Evolutionary conservation across 2,329 filamentous ascomycete species (phyloP), one percentile per base, ranked within the genome.

Genomic region (Talaromyces sp.): DNA sequence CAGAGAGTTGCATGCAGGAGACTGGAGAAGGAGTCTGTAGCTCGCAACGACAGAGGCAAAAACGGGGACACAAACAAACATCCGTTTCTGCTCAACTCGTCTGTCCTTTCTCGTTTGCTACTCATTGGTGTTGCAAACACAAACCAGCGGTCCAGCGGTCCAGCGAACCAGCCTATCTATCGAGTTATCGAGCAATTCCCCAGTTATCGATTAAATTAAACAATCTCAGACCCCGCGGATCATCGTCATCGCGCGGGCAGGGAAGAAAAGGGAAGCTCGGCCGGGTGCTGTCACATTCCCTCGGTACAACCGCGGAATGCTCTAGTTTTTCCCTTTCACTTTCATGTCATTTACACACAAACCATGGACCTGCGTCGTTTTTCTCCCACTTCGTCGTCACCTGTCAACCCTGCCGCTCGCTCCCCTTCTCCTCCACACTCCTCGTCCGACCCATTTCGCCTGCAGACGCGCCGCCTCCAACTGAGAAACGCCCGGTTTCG

Each of bases 21-120:
- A 22, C 17, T 13, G 19, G 39, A 19, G 42, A 22, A 19, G 11
- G 33, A 36, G 44, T 47, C 39, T 22, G 44, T 19, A 13, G 11
- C 44, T 47, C 9, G 44, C 11, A 10, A 17, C 80, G 77, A 77
- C 68, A 3, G 72, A 73, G 0, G 66, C 70, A 1, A 80, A 78
- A 80, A 80, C 54, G 77, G 0, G 75, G 67, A 47, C 44, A 47
- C 44, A 47, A 47, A 47, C 44, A 47, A 47, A 47, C 44, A 47
- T 47, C 44, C 44, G 44, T 47, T 47, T 47, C 44, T 47, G 44
- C 19, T 47, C 42, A 25, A 11, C n/a, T 11, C 22, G 5, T 47
- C 17, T 25, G n/a, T 47, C 10, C 10, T 78, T 75, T 42, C 17
- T 42, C 13, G 1, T 22, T 22, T 22, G 22, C 22, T 22, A 22